A percentile compares a stretch with the other conserved stretches of the same genome.
phyloP scores from a whole-genome alignment of 768 basidiomycete species.

The Tephrocybe rancida region DNA sequence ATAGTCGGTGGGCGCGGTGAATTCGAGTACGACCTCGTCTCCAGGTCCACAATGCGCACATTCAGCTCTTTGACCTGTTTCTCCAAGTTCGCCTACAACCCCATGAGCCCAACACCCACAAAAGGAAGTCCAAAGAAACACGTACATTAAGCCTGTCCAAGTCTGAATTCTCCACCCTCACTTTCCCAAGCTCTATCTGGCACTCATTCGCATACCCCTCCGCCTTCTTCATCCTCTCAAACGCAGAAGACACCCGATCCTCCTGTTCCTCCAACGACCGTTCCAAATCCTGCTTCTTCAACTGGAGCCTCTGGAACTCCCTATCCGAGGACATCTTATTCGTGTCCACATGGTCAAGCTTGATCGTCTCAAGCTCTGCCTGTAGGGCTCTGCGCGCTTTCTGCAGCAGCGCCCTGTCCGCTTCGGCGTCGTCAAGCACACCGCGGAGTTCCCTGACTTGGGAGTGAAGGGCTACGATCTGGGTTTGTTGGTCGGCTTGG shows the following conservation, averaged over 20 bases:
- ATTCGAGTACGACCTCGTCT: conserved; percentile 73
- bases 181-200: conserved; percentile 74
- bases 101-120: conserved; percentile 10
- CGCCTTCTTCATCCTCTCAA: conserved; percentile 81
- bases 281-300: conserved; percentile 84
- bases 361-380: conserved; percentile 80
- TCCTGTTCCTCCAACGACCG: conserved; percentile 77
- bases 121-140: not conserved
- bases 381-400: conserved; percentile 82
- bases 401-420: conserved; percentile 76
- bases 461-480: conserved; percentile 81
- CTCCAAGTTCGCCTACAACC: conserved; percentile 71
- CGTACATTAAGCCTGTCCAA: conserved; percentile 77
- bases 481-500: conserved; percentile 81
- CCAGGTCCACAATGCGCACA: conserved; percentile 79
- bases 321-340: conserved; percentile 71
- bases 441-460: conserved; percentile 83
- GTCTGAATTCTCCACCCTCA: conserved; percentile 80
- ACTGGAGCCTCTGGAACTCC: conserved; percentile 72
- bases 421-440: conserved; percentile 85
- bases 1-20: conserved; percentile 58
- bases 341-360: conserved; percentile 71
- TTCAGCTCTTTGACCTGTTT: conserved; percentile 87
- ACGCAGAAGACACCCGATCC: conserved; percentile 70
- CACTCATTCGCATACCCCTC: conserved; percentile 76